Evolutionary conservation across 495 filamentous ascomycete genomes (phyloP), one percentile per base, ranked within the genome.

Genomic region (Tuber microsphaerosporum): DNA sequence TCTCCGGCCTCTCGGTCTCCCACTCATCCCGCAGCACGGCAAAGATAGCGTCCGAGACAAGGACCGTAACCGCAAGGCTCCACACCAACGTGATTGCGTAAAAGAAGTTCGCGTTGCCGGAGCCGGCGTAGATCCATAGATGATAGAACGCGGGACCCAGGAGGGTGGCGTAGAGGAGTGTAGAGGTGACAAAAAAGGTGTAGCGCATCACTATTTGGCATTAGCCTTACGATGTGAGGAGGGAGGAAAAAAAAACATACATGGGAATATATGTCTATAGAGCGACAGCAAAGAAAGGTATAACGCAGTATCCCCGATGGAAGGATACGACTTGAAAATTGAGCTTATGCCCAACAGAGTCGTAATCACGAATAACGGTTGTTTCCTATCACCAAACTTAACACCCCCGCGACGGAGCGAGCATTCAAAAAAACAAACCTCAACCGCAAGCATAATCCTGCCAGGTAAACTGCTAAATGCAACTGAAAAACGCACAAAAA

Each of bases 401-500:
- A 69, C 7, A 46, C 22, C 39, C 37, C 42, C 41, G 20, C 22
- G 1, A 19, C 26, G 26, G 31, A 65, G 17, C 45, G 17, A 16
- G n/a, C 17, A 41, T 45, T 17, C 26, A 0, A 0, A 20, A 43
- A 43, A 16, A 22, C 16, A 68, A 74, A 84, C 71, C 92, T 89
- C 69, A 99, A 84, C 71, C 94, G 90, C 71, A 97, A 86, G 9
- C 91, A 93, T 16, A 98, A 84, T 0, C 92, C 94, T 31, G 90
- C 92, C 6, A 95, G 91, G 84, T 99, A 99, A 56, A 90, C 90
- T 4, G 90, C 90, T 71, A 98, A 86, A 84, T 99, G 96, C 74
- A 99, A 88, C 93, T 96, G 97, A 84, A 99, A 99, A 9, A 98
- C 93, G 34, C 92, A 96, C 3, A 99, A 87, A 87, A 99, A 99